phyloP scores from a whole-genome alignment of 1,139 yeast genomes.

The Yamadazyma kanchanaburiensis region DNA sequence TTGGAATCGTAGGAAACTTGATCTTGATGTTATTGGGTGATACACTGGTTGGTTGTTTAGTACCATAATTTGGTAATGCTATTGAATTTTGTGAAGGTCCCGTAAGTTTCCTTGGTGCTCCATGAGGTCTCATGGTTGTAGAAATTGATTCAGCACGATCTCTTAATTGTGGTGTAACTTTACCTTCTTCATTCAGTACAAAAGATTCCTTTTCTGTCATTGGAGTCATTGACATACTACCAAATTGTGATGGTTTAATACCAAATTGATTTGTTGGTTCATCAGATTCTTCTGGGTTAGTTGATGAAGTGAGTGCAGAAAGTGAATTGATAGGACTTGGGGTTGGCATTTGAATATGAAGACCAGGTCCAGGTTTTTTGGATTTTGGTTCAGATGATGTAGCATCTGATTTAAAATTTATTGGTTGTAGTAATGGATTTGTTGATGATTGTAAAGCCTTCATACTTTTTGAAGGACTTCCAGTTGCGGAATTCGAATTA shows the following conservation, averaged over 20 bases:
- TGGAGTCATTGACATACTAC: conserved; percentile 69
- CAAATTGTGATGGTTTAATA: conserved; percentile 50
- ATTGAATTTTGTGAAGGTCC: conserved; percentile 5
- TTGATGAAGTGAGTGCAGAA: conserved; percentile 29
- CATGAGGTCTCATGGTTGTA: conserved; percentile 6
- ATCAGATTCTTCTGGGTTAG: conserved; percentile 23
- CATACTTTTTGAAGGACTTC: conserved; percentile 53
- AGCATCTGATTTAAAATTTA: conserved; percentile 41
- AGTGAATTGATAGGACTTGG: conserved; percentile 36
- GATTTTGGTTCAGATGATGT: conserved; percentile 1
- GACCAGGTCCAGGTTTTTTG: conserved; percentile 22
- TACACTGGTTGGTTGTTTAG: conserved; percentile 8
- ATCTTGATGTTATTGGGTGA: conserved; percentile 6
- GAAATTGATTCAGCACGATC: conserved; percentile 18
- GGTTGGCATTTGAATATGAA: conserved; percentile 49
- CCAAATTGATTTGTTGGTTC: conserved; percentile 69
- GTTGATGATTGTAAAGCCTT: conserved; percentile 46
- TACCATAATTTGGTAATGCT: conserved; percentile 2
- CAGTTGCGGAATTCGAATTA: conserved; percentile 17
- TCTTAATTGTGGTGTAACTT: conserved; percentile 10
- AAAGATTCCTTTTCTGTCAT: conserved; percentile 55
- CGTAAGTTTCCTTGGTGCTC: conserved; percentile 12
- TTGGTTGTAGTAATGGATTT: conserved; percentile 58
- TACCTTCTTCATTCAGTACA: conserved; percentile 12
- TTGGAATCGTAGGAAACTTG: conserved; percentile 38